Evolutionary conservation across 2,329 filamentous ascomycete species (phyloP), one percentile per base, ranked within the genome.

Genomic region (Claviceps humidiphila): DNA sequence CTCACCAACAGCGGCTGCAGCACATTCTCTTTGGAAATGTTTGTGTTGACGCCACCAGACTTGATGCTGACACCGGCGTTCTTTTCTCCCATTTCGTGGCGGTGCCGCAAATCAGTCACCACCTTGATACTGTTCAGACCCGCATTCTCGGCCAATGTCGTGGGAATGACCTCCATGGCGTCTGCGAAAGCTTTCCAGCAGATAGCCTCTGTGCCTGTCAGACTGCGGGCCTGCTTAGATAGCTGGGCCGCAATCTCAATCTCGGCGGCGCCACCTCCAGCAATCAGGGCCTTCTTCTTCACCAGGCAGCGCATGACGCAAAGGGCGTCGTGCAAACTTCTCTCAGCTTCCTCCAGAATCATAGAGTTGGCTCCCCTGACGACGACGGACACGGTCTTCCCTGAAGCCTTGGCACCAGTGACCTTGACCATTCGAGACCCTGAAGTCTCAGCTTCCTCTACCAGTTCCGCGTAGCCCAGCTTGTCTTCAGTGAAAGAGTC

Each of bases 161-260:
- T 96, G 14, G 94, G 93, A 51, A 98, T 87, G 43, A 98, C 88
- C 72, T 98, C 93, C 74, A 98, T 85, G 7, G 93, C 93, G 58
- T 98, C 91, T 1, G 94, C 93, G 65, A 98, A 98, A 0, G 91
- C 91, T 74, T 96, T 97, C 88, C 89, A 98, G 80, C 93, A 98
- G 65, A 97, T 96, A 41, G 89, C 83, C 69, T 98, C 93, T 5
- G 93, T 96, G 55, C 94, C 94, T 0, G 84, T 84, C 55, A 96
- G 76, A 61, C 84, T 82, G 59, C 90, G 86, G 8, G 91, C 82
- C 64, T 87, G 85, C 70, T 87, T 85, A 53, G 85, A 82, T 38
- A 98, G 80, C 63, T 88, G 80, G 51, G 93, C 86, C 22, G 93
- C 88, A 61, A 98, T 91, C 71, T 97, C 90, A 63, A 97, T 94